A percentile compares a stretch with the other conserved stretches of the same genome.
Conservation (phyloP, 306 rosid genomes). For the apple (Malus domestica) region ASM211411v1 NC_041791.1:14487001-14487500, state of each 20-base stretch:
- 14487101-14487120: not conserved
- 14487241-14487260: not conserved
- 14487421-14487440: not conserved
- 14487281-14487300: not conserved
- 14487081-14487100: not conserved
- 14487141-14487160: not conserved
- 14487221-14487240: not conserved
- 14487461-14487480: conserved; percentile 46
- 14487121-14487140: not conserved
- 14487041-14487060: not conserved
- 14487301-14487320: not conserved
- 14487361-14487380: not conserved
- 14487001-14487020: conserved; percentile 62
- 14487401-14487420: not conserved
- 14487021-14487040: not conserved
- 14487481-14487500: conserved; percentile 62
- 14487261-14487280: not conserved
- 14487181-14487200: not conserved
- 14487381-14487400: not conserved
- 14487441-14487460: not conserved
- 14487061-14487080: conserved; percentile 4
- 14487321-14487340: not conserved
- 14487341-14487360: not conserved
- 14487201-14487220: not conserved
- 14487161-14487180: not conserved